These are phyloP conservation scores for Monilinia aucupariae DNA, from an alignment of 2,329 filamentous ascomycete species.

Conservation along the genomic window DNA sequence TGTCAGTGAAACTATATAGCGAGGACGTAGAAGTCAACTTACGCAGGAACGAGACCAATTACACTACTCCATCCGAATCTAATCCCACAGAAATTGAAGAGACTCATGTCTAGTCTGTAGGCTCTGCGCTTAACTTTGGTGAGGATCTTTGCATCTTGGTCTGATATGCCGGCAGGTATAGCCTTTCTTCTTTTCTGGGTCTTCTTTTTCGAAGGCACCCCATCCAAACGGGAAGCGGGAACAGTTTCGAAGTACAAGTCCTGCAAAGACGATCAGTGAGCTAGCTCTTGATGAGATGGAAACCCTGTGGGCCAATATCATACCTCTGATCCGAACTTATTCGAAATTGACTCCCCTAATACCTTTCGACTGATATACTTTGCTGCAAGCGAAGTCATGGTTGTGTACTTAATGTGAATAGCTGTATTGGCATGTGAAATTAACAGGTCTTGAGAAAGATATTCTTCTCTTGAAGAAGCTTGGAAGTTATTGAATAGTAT, in stretches of 20 bases:
- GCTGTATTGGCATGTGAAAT: background rate
- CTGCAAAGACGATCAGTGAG: conserved; percentile 42
- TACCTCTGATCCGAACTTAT: conserved; percentile 55
- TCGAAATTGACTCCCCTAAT: conserved; percentile 50
- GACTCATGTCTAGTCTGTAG: conserved; percentile 76
- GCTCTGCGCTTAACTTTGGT: conserved; percentile 81
- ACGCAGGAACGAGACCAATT: conserved; percentile 78
- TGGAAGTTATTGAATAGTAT: background rate
- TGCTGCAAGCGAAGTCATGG: conserved; percentile 49
- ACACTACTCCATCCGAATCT: conserved; percentile 86
- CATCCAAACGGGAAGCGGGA: conserved; percentile 63
- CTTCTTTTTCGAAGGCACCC: conserved; percentile 58
- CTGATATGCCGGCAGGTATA: conserved; percentile 73
- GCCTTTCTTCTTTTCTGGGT: conserved; percentile 81
- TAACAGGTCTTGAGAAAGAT: background rate
- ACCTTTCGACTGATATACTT: conserved; percentile 54
- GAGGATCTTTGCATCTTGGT: conserved; percentile 75
- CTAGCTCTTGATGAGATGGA: conserved; percentile 1
- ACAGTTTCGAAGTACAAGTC: conserved; percentile 88
- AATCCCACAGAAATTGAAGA: conserved; percentile 77
- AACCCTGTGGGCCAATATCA: conserved; percentile 21
- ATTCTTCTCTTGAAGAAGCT: background rate
- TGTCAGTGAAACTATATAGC: conserved; percentile 22
- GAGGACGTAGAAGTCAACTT: conserved; percentile 40
- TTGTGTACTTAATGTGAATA: conserved; percentile 22